Evolutionary conservation across 305 asterid species (phyloP).

Genomic region (Fraxinus xanthoxyloides): DNA sequence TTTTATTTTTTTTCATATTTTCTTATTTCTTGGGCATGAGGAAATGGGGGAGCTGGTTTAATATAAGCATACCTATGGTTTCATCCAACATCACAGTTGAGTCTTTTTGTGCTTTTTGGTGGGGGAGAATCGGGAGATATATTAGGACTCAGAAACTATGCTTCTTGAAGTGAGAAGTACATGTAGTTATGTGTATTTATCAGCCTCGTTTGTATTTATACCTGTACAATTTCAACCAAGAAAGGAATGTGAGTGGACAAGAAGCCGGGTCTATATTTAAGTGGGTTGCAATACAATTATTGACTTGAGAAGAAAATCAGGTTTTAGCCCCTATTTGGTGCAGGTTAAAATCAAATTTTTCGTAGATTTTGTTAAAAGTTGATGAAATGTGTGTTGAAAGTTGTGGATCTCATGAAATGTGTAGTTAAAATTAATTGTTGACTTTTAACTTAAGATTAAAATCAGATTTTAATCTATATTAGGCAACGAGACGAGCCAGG

Average conservation of each 20-base stretch:
- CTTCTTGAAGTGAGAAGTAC: neutral
- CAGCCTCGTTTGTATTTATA: neutral
- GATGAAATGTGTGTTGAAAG: no score
- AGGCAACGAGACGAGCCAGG: neutral
- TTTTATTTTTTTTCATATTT: neutral
- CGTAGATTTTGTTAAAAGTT: no score
- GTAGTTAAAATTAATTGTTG: neutral
- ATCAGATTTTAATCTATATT: neutral
- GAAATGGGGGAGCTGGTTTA: neutral
- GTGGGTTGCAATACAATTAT: neutral
- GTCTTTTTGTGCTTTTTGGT: neutral
- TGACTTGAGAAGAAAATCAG: neutral
- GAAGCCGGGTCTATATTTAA: neutral
- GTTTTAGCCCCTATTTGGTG: neutral
- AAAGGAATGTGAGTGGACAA: neutral
- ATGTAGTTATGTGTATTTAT: neutral
- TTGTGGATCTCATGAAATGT: no score
- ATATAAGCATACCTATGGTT: neutral
- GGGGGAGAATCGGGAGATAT: neutral
- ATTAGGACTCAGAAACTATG: neutral
- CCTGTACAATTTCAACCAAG: neutral
- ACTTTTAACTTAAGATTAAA: no score
- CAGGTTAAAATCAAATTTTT: neutral
- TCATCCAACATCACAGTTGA: neutral
- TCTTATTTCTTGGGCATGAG: neutral